Conservation (phyloP, 805 yeast genomes). For the Yamadazyma kitorensis region DNA sequence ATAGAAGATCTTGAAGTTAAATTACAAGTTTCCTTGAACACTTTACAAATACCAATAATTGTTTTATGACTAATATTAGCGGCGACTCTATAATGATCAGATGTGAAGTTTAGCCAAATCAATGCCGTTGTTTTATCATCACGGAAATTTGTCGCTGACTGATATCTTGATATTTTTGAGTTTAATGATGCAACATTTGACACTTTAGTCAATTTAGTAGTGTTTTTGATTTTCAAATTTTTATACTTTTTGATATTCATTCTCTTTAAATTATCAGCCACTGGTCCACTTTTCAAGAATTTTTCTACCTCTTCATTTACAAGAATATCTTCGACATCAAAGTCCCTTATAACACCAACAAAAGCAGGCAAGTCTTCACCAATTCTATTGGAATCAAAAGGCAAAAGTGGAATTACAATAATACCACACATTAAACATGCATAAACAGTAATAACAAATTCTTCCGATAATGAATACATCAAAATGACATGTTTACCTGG, state of each 20-base stretch:
- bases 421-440: constrained; percentile 86
- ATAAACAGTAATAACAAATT: constrained; percentile 73
- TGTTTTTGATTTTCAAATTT: constrained; percentile 60
- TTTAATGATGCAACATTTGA: constrained; percentile 39
- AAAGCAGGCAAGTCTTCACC: constrained; percentile 74
- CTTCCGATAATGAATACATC: constrained; percentile 86
- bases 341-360: constrained; percentile 63
- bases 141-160: constrained; percentile 36
- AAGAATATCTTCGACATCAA: constrained; percentile 66
- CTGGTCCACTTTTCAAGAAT: constrained; percentile 63
- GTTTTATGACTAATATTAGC: constrained; percentile 56
- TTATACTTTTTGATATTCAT: constrained; percentile 28
- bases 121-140: constrained; percentile 48
- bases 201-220: constrained; percentile 53
- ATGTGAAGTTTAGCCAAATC: constrained; percentile 67
- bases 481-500: constrained; percentile 75
- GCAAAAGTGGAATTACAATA: constrained; percentile 72
- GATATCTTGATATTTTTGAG: constrained; percentile 42
- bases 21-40: constrained; percentile 88
- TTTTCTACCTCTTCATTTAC: constrained; percentile 76
- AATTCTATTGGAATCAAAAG: constrained; percentile 62
- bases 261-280: constrained; percentile 57
- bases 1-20: constrained; percentile 68
- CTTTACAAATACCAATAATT: constrained; percentile 77
- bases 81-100: constrained; percentile 68